These are phyloP conservation scores for Paramyrothecium sp. DNA, from an alignment of 2,329 filamentous ascomycete species.

Conservation along the genomic window DNA sequence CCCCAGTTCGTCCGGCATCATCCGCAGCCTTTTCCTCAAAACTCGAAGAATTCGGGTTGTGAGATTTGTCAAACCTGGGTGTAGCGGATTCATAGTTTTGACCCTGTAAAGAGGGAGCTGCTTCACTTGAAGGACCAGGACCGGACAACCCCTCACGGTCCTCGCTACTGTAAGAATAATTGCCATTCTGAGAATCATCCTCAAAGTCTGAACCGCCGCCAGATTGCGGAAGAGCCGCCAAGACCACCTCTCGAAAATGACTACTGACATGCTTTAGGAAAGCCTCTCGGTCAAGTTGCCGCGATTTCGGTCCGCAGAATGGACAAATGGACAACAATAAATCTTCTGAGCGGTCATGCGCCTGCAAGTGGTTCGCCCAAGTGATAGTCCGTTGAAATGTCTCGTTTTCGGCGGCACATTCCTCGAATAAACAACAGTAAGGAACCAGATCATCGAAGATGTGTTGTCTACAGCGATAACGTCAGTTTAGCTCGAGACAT, in stretches of 20 bases:
- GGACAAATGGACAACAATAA: neutral
- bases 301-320: neutral
- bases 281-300: neutral
- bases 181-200: too few relatives aligned
- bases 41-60: neutral
- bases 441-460: neutral
- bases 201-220: neutral
- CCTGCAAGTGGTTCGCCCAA: neutral
- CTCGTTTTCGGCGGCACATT: neutral
- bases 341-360: neutral
- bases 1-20: too few relatives aligned
- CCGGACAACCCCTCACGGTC: too few relatives aligned
- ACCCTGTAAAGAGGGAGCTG: too few relatives aligned
- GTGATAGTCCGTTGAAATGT: neutral
- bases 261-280: neutral
- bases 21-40: neutral
- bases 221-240: neutral
- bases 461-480: neutral
- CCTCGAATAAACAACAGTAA: neutral
- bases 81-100: too few relatives aligned
- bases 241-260: neutral
- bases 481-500: neutral
- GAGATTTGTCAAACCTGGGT: too few relatives aligned
- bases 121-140: too few relatives aligned
- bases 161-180: too few relatives aligned